Conservation (phyloP, 106 monocot genomes). For the Platanthera zijinensis region DNA sequence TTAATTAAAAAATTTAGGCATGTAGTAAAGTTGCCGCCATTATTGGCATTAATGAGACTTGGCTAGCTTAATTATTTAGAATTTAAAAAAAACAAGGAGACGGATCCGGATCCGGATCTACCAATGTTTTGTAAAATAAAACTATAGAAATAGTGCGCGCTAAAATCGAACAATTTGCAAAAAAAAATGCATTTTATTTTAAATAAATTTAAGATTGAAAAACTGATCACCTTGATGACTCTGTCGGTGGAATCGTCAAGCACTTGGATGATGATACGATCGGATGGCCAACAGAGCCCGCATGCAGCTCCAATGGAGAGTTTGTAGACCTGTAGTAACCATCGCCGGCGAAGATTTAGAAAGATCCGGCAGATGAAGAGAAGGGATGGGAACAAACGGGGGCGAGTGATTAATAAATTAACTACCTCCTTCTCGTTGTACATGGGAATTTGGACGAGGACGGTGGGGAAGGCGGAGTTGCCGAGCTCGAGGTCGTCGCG, state of each 20-base stretch:
- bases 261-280: conserved; percentile 29
- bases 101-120: neutral
- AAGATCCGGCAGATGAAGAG: neutral
- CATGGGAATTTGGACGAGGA: conserved; percentile 45
- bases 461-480: conserved; percentile 29
- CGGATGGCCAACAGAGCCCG: conserved; percentile 29
- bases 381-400: neutral
- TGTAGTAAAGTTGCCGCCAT: too few species aligned
- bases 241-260: conserved; percentile 39
- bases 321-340: conserved; percentile 22
- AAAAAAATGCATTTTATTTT: neutral
- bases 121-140: neutral
- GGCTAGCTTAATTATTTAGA: neutral
- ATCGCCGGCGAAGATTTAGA: neutral
- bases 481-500: conserved; percentile 30
- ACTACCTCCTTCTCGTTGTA: conserved; percentile 38
- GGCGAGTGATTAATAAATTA: neutral
- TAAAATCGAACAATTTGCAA: neutral
- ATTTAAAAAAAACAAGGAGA: too few species aligned
- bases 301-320: conserved; percentile 39
- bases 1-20: too few species aligned
- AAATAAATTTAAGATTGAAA: neutral
- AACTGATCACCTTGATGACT: conserved; percentile 14
- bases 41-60: neutral
- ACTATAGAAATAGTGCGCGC: neutral